Evolutionary conservation across 192 early-diverging fungal genomes (phyloP).

Genomic region (Hyaloraphidium curvatum): DNA sequence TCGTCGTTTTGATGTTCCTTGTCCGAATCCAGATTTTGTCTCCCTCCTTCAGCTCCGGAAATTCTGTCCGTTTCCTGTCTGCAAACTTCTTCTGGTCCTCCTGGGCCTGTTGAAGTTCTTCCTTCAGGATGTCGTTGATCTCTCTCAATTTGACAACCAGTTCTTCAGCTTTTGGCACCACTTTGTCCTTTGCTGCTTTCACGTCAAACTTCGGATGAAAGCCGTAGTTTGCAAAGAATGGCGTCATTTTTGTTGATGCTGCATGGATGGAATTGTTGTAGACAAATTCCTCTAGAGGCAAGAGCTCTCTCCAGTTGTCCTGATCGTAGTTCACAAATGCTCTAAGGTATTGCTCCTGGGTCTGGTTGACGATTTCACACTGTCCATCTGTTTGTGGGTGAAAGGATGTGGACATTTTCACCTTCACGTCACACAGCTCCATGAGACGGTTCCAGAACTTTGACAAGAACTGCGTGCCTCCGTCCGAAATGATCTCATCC

Average conservation of each 20-base stretch:
- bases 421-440: slow-evolving; percentile 8
- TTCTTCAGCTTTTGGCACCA: too few relatives aligned
- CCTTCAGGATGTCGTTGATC: too few relatives aligned
- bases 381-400: slow-evolving; percentile 24
- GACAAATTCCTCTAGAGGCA: slow-evolving; percentile 21
- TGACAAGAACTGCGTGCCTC: slow-evolving; percentile 21
- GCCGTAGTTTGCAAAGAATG: slow-evolving; percentile 16
- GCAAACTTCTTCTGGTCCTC: slow-evolving; percentile 6
- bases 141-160: too few relatives aligned
- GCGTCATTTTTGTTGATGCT: slow-evolving; percentile 10
- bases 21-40: slow-evolving; percentile 7
- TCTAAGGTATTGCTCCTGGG: slow-evolving; percentile 16
- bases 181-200: too few relatives aligned
- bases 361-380: slow-evolving; percentile 18
- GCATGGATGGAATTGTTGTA: slow-evolving; percentile 26
- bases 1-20: slow-evolving; percentile 5
- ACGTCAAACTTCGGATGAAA: slow-evolving; percentile 8
- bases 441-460: slow-evolving; percentile 15
- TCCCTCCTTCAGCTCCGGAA: slow-evolving; percentile 2
- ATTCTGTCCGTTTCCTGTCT: neutral
- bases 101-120: too few relatives aligned
- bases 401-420: slow-evolving; percentile 16
- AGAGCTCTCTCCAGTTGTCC: slow-evolving; percentile 18
- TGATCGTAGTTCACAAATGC: slow-evolving; percentile 15
- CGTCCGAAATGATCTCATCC: slow-evolving; percentile 20